phyloP scores from a whole-genome alignment of 2,329 filamentous ascomycete species.

The Colletotrichum tropicicola region DNA sequence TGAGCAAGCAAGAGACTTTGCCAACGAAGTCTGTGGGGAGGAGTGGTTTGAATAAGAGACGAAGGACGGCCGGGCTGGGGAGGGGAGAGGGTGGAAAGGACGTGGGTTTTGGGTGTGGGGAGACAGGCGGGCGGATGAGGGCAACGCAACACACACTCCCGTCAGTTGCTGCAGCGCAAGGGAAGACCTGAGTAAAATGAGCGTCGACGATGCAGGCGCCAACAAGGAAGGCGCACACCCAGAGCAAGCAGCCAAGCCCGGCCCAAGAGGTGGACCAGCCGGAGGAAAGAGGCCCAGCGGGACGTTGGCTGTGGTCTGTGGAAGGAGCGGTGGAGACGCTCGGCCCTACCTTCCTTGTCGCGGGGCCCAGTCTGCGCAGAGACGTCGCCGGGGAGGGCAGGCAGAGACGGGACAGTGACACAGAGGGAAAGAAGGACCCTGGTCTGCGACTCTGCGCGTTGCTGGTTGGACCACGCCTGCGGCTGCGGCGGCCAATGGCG shows the following conservation, averaged over 20 bases:
- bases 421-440: not conserved
- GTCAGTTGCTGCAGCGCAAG: no score
- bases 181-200: constrained; percentile 13
- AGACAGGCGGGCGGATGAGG: not conserved
- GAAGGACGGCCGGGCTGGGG: not conserved
- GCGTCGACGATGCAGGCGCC: constrained; percentile 17
- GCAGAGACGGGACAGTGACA: constrained; percentile 4
- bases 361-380: no score
- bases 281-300: not conserved
- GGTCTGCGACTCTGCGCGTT: not conserved
- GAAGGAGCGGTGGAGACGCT: no score
- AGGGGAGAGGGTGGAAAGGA: constrained; percentile 1
- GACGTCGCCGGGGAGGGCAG: no score
- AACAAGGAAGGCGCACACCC: constrained; percentile 4
- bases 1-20: constrained; percentile 53
- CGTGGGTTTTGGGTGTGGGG: constrained; percentile 26
- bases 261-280: no score
- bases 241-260: constrained; percentile 13
- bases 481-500: not conserved
- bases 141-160: no score
- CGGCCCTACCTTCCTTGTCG: no score
- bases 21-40: constrained; percentile 60
- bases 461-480: not conserved
- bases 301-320: no score
- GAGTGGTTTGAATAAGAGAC: constrained; percentile 28